Conservation (phyloP, 495 filamentous ascomycete species). For the Aspergillus carlsbadensis region DNA sequence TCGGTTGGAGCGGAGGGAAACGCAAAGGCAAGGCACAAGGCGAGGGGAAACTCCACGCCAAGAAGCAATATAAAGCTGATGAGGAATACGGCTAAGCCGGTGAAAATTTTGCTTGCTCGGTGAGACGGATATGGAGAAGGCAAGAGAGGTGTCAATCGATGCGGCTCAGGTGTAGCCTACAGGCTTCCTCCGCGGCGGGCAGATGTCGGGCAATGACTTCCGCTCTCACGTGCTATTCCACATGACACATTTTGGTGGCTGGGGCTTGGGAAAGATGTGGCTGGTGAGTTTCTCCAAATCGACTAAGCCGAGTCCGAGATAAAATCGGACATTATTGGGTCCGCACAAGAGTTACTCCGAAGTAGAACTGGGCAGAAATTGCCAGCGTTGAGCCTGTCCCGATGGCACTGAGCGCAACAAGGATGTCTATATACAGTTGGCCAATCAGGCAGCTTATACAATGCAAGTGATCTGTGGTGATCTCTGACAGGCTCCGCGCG, state of each 20-base stretch:
- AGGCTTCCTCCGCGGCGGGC: background rate
- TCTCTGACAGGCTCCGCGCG: slow-evolving; percentile 1
- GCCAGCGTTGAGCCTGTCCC: background rate
- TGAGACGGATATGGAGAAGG: slow-evolving; percentile 1
- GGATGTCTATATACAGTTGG: background rate
- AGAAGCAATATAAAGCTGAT: slow-evolving; percentile 6
- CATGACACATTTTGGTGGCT: slow-evolving; percentile 2
- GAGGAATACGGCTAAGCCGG: background rate
- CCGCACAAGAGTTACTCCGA: slow-evolving; percentile 9
- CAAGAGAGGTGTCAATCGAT: background rate
- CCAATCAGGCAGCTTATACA: background rate
- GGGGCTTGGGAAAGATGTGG: background rate
- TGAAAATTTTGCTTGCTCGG: background rate
- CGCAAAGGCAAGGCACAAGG: background rate
- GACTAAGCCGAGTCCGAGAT: background rate
- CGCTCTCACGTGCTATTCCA: slow-evolving; percentile 11
- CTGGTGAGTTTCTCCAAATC: background rate
- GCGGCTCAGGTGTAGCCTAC: background rate
- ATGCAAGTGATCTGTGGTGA: background rate
- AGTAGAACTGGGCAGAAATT: background rate
- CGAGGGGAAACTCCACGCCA: background rate
- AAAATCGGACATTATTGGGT: background rate
- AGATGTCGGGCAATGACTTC: slow-evolving; percentile 3
- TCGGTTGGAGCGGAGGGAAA: background rate
- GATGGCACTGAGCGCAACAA: background rate